Conservation (phyloP, 1,284 basidiomycete genomes). For the Neotropicomus parvogracilis region DNA sequence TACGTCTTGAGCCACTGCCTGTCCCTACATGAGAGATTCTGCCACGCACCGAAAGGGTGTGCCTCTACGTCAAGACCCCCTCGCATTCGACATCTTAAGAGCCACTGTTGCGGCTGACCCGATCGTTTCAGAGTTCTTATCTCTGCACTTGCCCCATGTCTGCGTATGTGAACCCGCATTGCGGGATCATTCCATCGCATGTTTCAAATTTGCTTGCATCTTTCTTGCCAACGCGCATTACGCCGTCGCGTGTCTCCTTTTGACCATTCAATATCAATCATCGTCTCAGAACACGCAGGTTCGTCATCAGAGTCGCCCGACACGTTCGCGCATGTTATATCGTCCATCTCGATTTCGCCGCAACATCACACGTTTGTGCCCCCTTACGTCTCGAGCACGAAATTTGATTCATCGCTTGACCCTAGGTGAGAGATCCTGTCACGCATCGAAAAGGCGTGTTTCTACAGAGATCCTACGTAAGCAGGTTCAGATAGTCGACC, state of each 20-base stretch:
- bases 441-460: neutral
- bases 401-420: neutral
- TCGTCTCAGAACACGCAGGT: neutral
- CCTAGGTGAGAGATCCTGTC: conserved; percentile 1
- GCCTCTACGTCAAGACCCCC: too few relatives aligned
- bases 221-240: neutral
- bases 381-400: conserved; percentile 3
- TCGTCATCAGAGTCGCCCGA: neutral
- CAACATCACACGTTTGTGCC: conserved; percentile 2
- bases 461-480: neutral
- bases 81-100: too few relatives aligned
- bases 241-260: neutral
- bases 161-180: too few relatives aligned
- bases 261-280: neutral
- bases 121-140: conserved; percentile 3
- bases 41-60: too few relatives aligned
- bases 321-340: conserved; percentile 5
- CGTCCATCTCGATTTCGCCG: neutral
- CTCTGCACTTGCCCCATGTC: neutral
- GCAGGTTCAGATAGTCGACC: neutral
- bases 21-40: too few relatives aligned
- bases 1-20: too few relatives aligned
- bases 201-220: conserved; percentile 11
- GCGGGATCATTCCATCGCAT: neutral
- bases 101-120: neutral